phyloP scores from a whole-genome alignment of 106 monocot species.

The Xerophyta viscosa region DNA sequence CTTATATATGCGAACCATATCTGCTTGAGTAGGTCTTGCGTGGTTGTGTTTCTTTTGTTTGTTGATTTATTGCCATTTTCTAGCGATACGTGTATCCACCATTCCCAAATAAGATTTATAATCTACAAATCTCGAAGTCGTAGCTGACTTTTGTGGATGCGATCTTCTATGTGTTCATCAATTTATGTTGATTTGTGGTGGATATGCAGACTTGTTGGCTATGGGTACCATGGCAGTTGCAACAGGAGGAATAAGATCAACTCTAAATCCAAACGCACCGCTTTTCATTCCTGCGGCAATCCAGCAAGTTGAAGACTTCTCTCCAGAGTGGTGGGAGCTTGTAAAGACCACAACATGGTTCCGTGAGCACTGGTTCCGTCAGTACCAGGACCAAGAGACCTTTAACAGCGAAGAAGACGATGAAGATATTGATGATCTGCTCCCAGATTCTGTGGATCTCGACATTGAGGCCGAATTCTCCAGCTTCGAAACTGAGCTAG shows the following conservation, averaged over 20 bases:
- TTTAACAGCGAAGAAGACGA: conserved; percentile 41
- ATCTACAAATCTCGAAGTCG: too few relatives aligned
- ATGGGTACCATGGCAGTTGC: conserved; percentile 63
- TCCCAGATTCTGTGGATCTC: conserved; percentile 68
- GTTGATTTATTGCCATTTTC: too few relatives aligned
- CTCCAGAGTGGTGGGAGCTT: conserved; percentile 86
- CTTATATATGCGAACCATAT: too few relatives aligned
- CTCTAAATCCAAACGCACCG: conserved; percentile 84
- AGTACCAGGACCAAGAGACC: conserved; percentile 68
- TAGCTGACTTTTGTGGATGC: too few relatives aligned
- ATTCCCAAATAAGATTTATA: too few relatives aligned
- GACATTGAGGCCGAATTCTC: conserved; percentile 48
- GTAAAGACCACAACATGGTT: conserved; percentile 79
- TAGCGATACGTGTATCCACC: too few relatives aligned
- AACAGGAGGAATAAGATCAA: conserved; percentile 44
- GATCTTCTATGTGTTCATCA: too few relatives aligned
- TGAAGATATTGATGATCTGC: conserved; percentile 45
- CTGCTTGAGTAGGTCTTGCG: too few relatives aligned
- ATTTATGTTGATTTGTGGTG: too few relatives aligned
- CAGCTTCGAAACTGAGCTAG: conserved; percentile 18
- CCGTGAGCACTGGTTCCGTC: conserved; percentile 78
- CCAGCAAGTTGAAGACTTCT: conserved; percentile 87
- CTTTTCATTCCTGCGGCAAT: conserved; percentile 81
- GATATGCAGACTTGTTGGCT: not conserved
- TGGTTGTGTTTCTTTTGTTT: too few relatives aligned